A percentile compares a stretch with the other conserved stretches of the same genome.
These are phyloP conservation scores for Aspergillus ochraceus DNA, from an alignment of 2,329 filamentous ascomycete species.

Conservation along the genomic window DNA sequence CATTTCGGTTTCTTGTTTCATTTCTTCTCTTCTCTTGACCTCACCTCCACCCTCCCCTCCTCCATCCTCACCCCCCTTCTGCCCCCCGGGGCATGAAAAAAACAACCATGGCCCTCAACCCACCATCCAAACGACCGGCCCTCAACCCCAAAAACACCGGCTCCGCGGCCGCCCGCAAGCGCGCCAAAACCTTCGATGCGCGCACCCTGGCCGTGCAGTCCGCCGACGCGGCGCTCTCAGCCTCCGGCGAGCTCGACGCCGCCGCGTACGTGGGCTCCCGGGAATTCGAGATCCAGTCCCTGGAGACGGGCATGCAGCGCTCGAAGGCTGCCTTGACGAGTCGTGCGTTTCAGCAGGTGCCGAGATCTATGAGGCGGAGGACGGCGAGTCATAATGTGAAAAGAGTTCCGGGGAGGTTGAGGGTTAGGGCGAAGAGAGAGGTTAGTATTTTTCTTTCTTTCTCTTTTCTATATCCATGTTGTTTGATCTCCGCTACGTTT, in stretches of 20 bases:
- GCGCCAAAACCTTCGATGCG: constrained; percentile 45
- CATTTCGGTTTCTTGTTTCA: neutral
- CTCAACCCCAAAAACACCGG: constrained; percentile 17
- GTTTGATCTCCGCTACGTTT: too few species aligned
- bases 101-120: constrained; percentile 34
- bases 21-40: too few species aligned
- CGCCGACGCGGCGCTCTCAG: constrained; percentile 50
- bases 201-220: constrained; percentile 47
- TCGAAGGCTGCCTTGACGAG: constrained; percentile 65
- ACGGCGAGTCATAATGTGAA: constrained; percentile 96
- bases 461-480: too few species aligned
- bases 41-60: neutral
- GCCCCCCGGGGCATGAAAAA: too few species aligned
- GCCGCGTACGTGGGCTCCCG: constrained; percentile 80
- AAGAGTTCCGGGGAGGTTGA: constrained; percentile 76
- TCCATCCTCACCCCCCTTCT: neutral
- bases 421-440: constrained; percentile 66
- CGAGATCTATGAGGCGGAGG: constrained; percentile 76
- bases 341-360: constrained; percentile 88
- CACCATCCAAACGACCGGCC: constrained; percentile 30
- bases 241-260: constrained; percentile 78
- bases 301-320: constrained; percentile 78
- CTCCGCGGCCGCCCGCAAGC: constrained; percentile 39
- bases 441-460: constrained; percentile 29
- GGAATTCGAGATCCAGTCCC: constrained; percentile 82